Evolutionary conservation across 2,329 filamentous ascomycete genomes (phyloP).

Genomic region (Waltergamsia citrina): DNA sequence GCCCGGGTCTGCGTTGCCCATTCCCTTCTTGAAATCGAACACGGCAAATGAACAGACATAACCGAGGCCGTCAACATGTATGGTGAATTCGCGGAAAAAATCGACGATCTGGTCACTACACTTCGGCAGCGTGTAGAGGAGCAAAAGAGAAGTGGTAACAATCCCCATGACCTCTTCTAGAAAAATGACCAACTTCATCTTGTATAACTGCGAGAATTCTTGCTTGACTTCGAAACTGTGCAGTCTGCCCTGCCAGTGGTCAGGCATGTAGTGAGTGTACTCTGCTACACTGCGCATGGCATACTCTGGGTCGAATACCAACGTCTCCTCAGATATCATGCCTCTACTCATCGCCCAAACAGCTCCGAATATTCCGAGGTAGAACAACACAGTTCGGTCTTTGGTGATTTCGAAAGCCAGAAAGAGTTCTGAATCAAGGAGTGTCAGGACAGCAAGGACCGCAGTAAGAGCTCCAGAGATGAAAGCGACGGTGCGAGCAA

Average conservation of each 20-base stretch:
- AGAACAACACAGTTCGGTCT: slow-evolving; percentile 84
- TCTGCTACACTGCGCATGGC: slow-evolving; percentile 83
- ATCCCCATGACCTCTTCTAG: slow-evolving; percentile 88
- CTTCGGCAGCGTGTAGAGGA: slow-evolving; percentile 77
- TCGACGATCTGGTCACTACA: slow-evolving; percentile 91
- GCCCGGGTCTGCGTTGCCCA: slow-evolving; percentile 32
- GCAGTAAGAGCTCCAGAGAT: slow-evolving; percentile 79
- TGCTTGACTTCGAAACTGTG: slow-evolving; percentile 88
- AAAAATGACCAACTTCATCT: slow-evolving; percentile 87
- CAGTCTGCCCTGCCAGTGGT: slow-evolving; percentile 80
- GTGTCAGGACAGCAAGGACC: slow-evolving; percentile 71
- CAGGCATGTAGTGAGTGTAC: slow-evolving; percentile 85
- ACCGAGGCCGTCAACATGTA: slow-evolving; percentile 91
- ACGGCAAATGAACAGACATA: slow-evolving; percentile 97
- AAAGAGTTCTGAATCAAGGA: slow-evolving; percentile 88
- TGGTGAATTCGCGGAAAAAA: slow-evolving; percentile 95
- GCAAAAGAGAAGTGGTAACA: slow-evolving; percentile 79
- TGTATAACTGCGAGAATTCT: slow-evolving; percentile 85
- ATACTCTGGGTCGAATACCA: slow-evolving; percentile 86
- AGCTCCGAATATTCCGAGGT: slow-evolving; percentile 71
- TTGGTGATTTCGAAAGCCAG: slow-evolving; percentile 85
- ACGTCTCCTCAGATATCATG: slow-evolving; percentile 76
- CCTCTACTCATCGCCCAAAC: slow-evolving; percentile 79
- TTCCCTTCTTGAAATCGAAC: slow-evolving; percentile 88
- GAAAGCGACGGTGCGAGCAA: slow-evolving; percentile 79